These are phyloP conservation scores for Collybiopsis luxurians DNA, from an alignment of 768 basidiomycete species.

Conservation along the genomic window DNA sequence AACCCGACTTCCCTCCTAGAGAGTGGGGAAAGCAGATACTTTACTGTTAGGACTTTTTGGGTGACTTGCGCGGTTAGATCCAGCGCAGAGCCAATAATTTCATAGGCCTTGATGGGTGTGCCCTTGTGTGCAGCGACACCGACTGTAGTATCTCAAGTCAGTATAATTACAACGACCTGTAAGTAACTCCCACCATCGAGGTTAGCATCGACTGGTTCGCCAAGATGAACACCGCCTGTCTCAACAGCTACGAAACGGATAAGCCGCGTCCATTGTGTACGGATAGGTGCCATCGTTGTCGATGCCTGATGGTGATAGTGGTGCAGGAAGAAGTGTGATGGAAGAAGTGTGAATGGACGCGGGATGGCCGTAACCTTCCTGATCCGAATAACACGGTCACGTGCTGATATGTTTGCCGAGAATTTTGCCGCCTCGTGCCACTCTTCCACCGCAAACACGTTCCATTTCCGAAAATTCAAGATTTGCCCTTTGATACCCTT, in stretches of 20 bases:
- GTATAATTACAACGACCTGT: not conserved
- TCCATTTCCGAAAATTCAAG: not conserved
- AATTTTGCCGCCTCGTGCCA: not conserved
- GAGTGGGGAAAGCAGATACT: slow-evolving; percentile 67
- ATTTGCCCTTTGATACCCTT: not conserved
- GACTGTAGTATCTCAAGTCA: slow-evolving; percentile 38
- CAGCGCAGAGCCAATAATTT: slow-evolving; percentile 69
- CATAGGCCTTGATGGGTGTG: slow-evolving; percentile 60
- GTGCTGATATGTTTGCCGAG: not conserved
- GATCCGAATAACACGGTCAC: not conserved
- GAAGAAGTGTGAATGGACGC: too few species aligned
- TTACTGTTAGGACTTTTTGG: slow-evolving; percentile 62
- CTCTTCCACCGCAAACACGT: not conserved
- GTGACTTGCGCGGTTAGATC: slow-evolving; percentile 67
- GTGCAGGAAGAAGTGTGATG: too few species aligned
- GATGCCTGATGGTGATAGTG: not conserved
- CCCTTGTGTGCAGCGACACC: slow-evolving; percentile 52
- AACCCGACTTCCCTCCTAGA: slow-evolving; percentile 63
- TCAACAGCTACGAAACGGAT: slow-evolving; percentile 81
- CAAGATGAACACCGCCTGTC: slow-evolving; percentile 71
- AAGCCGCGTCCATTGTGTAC: slow-evolving; percentile 75
- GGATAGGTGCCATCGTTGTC: slow-evolving; percentile 53
- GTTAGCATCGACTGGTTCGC: slow-evolving; percentile 66
- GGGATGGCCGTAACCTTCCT: too few species aligned
- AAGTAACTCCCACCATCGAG: slow-evolving; percentile 53